Conservation (phyloP, 306 rosid species). For the Quillaja saponaria region DNA sequence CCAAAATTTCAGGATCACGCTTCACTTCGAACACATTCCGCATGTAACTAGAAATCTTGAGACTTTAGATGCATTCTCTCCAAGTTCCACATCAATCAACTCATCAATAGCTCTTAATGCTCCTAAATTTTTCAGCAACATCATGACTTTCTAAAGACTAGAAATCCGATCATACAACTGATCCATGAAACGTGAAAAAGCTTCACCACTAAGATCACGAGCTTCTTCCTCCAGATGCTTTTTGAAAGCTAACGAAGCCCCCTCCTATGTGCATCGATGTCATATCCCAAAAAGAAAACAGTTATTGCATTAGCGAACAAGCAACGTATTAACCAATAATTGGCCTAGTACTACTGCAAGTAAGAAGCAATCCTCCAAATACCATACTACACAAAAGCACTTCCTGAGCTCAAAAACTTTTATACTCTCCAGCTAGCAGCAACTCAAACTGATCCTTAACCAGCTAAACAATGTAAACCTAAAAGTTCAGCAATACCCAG, state of each 20-base stretch:
- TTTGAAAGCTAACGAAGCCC: constrained; percentile 52
- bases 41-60: constrained; percentile 55
- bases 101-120: constrained; percentile 69
- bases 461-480: too few species aligned
- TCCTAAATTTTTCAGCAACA: constrained; percentile 54
- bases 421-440: too few species aligned
- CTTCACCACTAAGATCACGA: constrained; percentile 60
- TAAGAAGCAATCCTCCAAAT: too few species aligned
- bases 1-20: constrained; percentile 60
- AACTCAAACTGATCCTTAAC: too few species aligned
- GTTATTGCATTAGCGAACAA: not conserved
- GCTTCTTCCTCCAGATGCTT: constrained; percentile 64
- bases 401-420: too few species aligned
- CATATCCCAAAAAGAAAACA: too few species aligned
- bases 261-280: constrained; percentile 37
- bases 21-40: constrained; percentile 54
- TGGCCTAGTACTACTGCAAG: not conserved
- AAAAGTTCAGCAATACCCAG: too few species aligned
- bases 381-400: too few species aligned
- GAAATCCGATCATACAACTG: constrained; percentile 60
- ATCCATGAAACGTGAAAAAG: constrained; percentile 63
- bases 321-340: too few species aligned
- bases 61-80: constrained; percentile 65
- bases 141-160: constrained; percentile 50
- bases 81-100: constrained; percentile 62